Conservation (phyloP, 1,284 basidiomycete species). For the Fomitiporia mediterranea region DNA sequence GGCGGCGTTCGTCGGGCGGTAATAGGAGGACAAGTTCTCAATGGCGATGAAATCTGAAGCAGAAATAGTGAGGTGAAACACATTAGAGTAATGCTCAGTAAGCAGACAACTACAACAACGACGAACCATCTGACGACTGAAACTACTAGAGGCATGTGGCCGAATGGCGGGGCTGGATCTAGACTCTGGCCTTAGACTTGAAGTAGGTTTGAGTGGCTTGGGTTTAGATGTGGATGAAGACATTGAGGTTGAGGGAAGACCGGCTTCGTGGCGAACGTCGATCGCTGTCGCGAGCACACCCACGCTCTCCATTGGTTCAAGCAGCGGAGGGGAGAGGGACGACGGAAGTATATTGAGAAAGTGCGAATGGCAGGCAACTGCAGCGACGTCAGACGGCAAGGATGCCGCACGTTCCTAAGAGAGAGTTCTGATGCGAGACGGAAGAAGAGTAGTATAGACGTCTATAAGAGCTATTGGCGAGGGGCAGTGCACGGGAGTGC, state of each 20-base stretch:
- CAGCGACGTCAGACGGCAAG: not conserved
- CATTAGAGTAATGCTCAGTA: not conserved
- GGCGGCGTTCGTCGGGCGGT: not conserved
- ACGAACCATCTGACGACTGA: not conserved
- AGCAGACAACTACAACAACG: not conserved
- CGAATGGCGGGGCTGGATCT: not conserved
- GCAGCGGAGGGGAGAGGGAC: not conserved
- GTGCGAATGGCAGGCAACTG: not conserved
- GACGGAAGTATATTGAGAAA: not conserved
- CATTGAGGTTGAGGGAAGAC: not conserved
- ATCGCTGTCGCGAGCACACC: not conserved
- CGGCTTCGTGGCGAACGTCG: not conserved
- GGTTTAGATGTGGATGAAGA: not conserved
- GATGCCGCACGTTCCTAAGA: not conserved
- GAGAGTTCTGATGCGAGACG: slow-evolving; percentile 2
- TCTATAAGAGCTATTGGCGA: not conserved
- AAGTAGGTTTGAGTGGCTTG: not conserved
- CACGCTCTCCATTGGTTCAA: not conserved
- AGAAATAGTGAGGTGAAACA: not conserved
- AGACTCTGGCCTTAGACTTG: not conserved
- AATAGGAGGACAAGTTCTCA: not conserved
- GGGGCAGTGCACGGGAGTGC: not conserved
- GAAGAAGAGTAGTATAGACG: not conserved
- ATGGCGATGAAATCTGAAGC: slow-evolving; percentile 1
- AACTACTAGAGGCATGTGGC: not conserved